Evolutionary conservation across 2,329 filamentous ascomycete genomes (phyloP).

Genomic region (Pseudocercospora fijiensis): DNA sequence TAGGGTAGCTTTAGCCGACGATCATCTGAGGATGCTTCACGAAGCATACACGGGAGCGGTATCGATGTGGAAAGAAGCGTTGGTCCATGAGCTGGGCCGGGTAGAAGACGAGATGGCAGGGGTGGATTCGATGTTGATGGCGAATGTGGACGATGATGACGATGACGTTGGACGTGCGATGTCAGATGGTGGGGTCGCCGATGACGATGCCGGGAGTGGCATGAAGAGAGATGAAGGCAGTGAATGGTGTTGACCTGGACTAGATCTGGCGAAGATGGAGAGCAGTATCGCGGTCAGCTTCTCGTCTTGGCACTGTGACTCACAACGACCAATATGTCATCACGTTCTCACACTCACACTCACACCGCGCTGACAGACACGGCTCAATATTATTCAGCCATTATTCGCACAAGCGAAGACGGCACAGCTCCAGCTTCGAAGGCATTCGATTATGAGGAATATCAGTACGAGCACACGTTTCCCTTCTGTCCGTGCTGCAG

Average conservation of each 20-base stretch:
- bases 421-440: background rate
- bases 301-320: background rate
- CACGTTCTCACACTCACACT: background rate
- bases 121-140: background rate
- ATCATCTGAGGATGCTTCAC: background rate
- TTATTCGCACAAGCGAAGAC: background rate
- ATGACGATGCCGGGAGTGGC: background rate
- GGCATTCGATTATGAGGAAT: conserved; percentile 6
- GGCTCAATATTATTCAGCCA: background rate
- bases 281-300: background rate
- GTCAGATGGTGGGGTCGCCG: background rate
- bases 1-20: background rate
- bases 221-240: background rate
- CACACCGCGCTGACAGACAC: background rate
- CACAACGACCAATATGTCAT: background rate
- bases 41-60: background rate
- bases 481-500: conserved; percentile 14
- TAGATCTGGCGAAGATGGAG: background rate
- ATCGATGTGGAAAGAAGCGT: background rate
- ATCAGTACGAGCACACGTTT: conserved; percentile 8
- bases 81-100: background rate
- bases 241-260: background rate
- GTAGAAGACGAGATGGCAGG: background rate
- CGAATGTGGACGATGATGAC: background rate
- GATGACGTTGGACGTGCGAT: background rate